A percentile compares a stretch with the other conserved stretches of the same genome.
These are phyloP conservation scores for Beauveria varroae DNA, from an alignment of 2,329 filamentous ascomycete species.

Conservation along the genomic window DNA sequence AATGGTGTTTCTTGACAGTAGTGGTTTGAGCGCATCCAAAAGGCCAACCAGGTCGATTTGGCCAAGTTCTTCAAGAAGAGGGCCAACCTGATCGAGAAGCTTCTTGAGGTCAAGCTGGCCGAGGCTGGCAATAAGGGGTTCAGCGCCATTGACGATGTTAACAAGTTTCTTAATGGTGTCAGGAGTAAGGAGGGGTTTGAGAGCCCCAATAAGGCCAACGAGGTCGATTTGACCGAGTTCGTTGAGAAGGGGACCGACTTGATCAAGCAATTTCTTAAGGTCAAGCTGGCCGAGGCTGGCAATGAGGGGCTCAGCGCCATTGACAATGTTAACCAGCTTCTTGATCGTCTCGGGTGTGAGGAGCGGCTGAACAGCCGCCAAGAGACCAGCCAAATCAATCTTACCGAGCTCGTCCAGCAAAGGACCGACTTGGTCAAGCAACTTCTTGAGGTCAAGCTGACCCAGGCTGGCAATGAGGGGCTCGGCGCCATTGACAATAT, in stretches of 20 bases:
- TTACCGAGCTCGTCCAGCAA: slow-evolving; percentile 23
- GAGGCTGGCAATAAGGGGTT: slow-evolving; percentile 18
- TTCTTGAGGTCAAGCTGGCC: slow-evolving; percentile 15
- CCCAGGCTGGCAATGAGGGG: slow-evolving; percentile 19
- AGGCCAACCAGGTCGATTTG: slow-evolving; percentile 25
- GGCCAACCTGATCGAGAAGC: slow-evolving; percentile 17
- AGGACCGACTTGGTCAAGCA: slow-evolving; percentile 17
- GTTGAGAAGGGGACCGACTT: slow-evolving; percentile 20
- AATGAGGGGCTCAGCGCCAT: slow-evolving; percentile 12
- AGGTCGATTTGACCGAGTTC: slow-evolving; percentile 22
- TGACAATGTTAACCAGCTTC: slow-evolving; percentile 14
- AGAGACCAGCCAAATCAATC: slow-evolving; percentile 21
- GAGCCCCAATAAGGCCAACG: slow-evolving; percentile 22
- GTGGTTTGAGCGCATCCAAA: slow-evolving; percentile 20
- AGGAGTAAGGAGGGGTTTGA: slow-evolving; percentile 27
- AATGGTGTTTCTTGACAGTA: slow-evolving; percentile 25
- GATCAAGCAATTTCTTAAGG: slow-evolving; percentile 17
- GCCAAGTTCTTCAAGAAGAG: slow-evolving; percentile 18
- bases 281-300: slow-evolving; percentile 18
- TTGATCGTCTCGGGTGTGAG: slow-evolving; percentile 24
- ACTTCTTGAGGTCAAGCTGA: slow-evolving; percentile 13
- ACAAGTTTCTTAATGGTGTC: slow-evolving; percentile 21
- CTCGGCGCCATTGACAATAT: slow-evolving; percentile 9
- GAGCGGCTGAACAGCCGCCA: slow-evolving; percentile 26
- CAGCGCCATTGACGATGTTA: slow-evolving; percentile 11